These are phyloP conservation scores for Onygenales sp. DNA, from an alignment of 2,329 filamentous ascomycete species.

Conservation along the genomic window DNA sequence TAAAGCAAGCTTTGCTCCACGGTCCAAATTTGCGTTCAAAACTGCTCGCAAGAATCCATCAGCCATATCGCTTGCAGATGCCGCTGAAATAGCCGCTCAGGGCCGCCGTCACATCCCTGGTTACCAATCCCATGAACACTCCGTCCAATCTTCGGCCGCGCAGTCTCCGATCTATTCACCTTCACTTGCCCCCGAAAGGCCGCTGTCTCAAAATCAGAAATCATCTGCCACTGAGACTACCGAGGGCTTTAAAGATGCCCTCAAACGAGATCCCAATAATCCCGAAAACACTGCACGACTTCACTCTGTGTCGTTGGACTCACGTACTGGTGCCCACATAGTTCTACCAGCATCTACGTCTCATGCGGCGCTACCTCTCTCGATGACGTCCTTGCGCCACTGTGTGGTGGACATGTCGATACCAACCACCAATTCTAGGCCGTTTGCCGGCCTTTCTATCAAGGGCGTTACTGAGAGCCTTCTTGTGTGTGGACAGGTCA, in stretches of 20 bases:
- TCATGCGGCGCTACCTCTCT: conserved; percentile 62
- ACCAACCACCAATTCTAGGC: conserved; percentile 46
- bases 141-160: conserved; percentile 29
- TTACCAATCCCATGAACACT: conserved; percentile 30
- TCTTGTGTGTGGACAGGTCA: conserved; percentile 67
- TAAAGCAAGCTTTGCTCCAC: conserved; percentile 58
- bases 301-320: conserved; percentile 51
- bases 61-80: conserved; percentile 38
- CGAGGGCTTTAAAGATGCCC: neutral
- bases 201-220: conserved; percentile 15
- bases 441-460: conserved; percentile 62
- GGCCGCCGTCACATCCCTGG: conserved; percentile 36
- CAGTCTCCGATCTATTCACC: conserved; percentile 27
- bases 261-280: neutral
- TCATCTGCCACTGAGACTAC: neutral
- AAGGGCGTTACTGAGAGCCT: conserved; percentile 62
- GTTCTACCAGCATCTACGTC: conserved; percentile 63
- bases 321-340: conserved; percentile 62
- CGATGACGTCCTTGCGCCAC: conserved; percentile 56
- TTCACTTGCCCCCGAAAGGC: conserved; percentile 27
- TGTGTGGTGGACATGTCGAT: conserved; percentile 76
- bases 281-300: neutral
- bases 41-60: conserved; percentile 43
- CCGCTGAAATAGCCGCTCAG: conserved; percentile 44
- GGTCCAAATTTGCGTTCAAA: conserved; percentile 78